phyloP scores from a whole-genome alignment of 2,329 filamentous ascomycete species.

The Claviceps fusiformis region DNA sequence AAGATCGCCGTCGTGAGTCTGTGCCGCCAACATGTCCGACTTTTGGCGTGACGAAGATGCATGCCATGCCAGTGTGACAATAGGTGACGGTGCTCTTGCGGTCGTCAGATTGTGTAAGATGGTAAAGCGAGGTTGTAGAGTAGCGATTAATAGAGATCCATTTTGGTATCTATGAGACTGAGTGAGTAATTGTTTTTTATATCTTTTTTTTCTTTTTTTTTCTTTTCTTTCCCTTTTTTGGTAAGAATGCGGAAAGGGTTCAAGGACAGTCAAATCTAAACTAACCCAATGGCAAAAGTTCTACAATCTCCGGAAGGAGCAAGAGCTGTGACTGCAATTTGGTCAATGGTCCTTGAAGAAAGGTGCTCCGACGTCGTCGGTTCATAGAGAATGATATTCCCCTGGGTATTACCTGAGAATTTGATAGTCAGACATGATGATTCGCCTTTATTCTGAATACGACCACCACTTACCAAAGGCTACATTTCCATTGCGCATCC shows the following conservation, averaged over 20 bases:
- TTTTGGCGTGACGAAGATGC: constrained; percentile 91
- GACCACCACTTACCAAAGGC: constrained; percentile 63
- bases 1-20: constrained; percentile 82
- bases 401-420: constrained; percentile 67
- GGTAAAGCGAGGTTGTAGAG: constrained; percentile 79
- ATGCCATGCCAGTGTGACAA: constrained; percentile 85
- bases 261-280: neutral
- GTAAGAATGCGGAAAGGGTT: neutral
- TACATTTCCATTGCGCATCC: constrained; percentile 96
- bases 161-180: constrained; percentile 63
- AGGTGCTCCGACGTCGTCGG: constrained; percentile 86
- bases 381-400: constrained; percentile 89
- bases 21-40: constrained; percentile 92
- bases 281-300: constrained; percentile 90
- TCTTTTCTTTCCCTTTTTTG: too few species aligned
- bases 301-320: constrained; percentile 81
- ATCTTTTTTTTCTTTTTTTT: too few species aligned
- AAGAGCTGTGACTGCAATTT: constrained; percentile 87
- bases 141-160: constrained; percentile 82
- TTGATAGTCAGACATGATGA: neutral
- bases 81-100: constrained; percentile 69
- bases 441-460: neutral
- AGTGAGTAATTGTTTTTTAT: constrained; percentile 5
- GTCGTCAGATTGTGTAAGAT: constrained; percentile 88
- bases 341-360: constrained; percentile 75